phyloP scores from a whole-genome alignment of 805 yeast species.

The Myxozyma neotropica region DNA sequence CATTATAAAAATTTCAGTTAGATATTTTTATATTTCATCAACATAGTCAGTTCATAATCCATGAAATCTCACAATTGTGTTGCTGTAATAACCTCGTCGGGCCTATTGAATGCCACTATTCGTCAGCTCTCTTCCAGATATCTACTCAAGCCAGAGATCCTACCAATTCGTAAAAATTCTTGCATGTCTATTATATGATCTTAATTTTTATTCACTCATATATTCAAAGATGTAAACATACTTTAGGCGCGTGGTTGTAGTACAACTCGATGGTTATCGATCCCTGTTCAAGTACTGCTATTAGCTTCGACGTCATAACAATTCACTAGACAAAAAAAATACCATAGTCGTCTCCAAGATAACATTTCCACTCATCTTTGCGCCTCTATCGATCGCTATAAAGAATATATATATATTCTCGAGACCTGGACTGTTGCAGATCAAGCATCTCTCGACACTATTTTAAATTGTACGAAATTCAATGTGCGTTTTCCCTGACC shows the following conservation, averaged over 20 bases:
- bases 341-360: slow-evolving; percentile 32
- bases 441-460: no score
- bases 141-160: neutral
- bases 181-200: slow-evolving; percentile 29
- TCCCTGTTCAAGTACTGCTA: slow-evolving; percentile 29
- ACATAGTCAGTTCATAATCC: no score
- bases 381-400: no score
- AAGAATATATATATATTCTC: no score
- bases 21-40: neutral
- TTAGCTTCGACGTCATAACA: neutral
- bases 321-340: neutral
- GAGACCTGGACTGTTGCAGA: no score
- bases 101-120: slow-evolving; percentile 28
- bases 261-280: slow-evolving; percentile 38
- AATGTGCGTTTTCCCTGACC: neutral
- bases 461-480: neutral
- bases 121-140: neutral
- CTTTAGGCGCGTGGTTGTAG: slow-evolving; percentile 39
- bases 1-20: neutral
- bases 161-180: slow-evolving; percentile 33
- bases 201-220: neutral
- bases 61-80: slow-evolving; percentile 32
- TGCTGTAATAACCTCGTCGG: slow-evolving; percentile 41
- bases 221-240: slow-evolving; percentile 12
- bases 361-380: slow-evolving; percentile 26